Percentiles rank a stretch among this genome's conserved stretches.
phyloP scores from a whole-genome alignment of 2,329 filamentous ascomycete genomes.

The Pseudopyrenochaeta lycopersici region DNA sequence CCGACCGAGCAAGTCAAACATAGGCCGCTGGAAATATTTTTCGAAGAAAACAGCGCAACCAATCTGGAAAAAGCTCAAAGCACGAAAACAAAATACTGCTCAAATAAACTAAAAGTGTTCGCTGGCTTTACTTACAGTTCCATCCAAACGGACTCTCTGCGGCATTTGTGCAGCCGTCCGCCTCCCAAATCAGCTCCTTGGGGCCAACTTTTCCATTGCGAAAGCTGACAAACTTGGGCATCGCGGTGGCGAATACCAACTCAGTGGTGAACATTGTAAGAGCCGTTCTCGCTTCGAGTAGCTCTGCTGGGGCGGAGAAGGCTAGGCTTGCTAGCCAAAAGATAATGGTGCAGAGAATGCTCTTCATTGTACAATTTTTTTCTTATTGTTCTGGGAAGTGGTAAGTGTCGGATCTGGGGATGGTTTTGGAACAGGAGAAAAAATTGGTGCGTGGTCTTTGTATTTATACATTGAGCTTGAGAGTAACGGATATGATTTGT shows the following conservation, averaged over 20 bases:
- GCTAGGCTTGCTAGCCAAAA: conserved; percentile 1
- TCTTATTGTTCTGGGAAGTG: background rate
- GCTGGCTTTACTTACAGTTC: conserved; percentile 25
- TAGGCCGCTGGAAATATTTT: no score
- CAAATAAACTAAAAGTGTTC: background rate
- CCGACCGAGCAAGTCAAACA: no score
- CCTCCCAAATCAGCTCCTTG: conserved; percentile 44
- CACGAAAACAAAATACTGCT: no score
- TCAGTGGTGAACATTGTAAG: background rate
- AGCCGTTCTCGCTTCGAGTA: no score
- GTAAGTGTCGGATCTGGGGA: background rate
- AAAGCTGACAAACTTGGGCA: background rate
- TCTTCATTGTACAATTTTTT: no score
- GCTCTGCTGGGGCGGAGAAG: conserved; percentile 11
- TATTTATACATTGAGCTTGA: no score
- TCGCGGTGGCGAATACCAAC: background rate
- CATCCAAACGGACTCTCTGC: conserved; percentile 46
- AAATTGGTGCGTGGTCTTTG: no score
- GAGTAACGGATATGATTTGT: no score
- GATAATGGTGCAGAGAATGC: background rate
- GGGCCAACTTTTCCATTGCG: conserved; percentile 43
- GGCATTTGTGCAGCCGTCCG: conserved; percentile 47
- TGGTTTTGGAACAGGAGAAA: no score
- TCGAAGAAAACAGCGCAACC: no score
- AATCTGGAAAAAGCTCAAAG: no score